A percentile compares a stretch with the other conserved stretches of the same genome.
These are phyloP conservation scores for Paraglomus brasilianum DNA, from an alignment of 192 early-diverging fungal species.

Conservation along the genomic window DNA sequence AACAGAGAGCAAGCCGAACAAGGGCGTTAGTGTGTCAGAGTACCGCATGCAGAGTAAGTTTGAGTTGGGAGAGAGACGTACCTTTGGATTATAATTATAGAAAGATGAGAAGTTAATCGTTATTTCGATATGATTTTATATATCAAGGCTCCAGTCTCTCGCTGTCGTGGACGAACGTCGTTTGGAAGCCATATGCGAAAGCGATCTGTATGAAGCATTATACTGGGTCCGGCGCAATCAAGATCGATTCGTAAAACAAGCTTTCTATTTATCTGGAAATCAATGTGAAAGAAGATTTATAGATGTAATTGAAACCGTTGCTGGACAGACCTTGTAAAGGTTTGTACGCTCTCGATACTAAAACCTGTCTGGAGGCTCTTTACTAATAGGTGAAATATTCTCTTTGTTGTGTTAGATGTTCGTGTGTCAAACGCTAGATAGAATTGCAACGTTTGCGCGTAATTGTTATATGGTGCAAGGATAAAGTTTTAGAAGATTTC, in stretches of 20 bases:
- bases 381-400: constrained; percentile 6
- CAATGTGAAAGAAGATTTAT: constrained; percentile 69
- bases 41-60: too few species aligned
- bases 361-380: not conserved
- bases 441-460: too few species aligned
- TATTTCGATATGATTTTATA: not conserved
- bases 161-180: constrained; percentile 56
- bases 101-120: not conserved
- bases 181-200: constrained; percentile 49
- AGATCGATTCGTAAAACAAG: constrained; percentile 59
- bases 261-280: constrained; percentile 77
- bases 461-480: constrained; percentile 53
- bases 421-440: too few species aligned
- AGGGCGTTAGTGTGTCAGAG: not conserved
- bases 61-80: constrained; percentile 32
- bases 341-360: not conserved
- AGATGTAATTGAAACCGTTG: constrained; percentile 59
- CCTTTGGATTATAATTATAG: not conserved
- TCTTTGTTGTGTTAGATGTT: constrained; percentile 56
- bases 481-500: constrained; percentile 36
- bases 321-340: not conserved
- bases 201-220: constrained; percentile 56
- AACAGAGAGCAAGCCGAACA: constrained; percentile 4
- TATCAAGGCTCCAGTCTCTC: constrained; percentile 54
- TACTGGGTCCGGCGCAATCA: constrained; percentile 71